Evolutionary conservation across 2,329 filamentous ascomycete species (phyloP), one percentile per base, ranked within the genome.

Genomic region (Hypoxylon sp.): DNA sequence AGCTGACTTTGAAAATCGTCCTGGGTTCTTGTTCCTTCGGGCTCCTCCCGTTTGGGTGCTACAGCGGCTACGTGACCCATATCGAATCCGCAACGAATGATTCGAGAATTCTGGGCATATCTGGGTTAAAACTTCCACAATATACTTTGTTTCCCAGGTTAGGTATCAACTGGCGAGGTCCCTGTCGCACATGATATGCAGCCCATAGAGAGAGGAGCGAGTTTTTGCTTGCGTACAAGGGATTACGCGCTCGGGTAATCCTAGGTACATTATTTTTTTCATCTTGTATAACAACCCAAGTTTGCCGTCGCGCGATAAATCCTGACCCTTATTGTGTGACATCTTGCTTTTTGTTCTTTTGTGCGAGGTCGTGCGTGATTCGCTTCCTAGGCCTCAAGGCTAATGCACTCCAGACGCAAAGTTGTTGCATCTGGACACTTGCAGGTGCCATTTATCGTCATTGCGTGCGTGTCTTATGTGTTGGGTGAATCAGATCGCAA

Each of bases 351-450:
- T 50, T 60, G 32, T 53, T 54, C 25, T 63, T 45, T 63, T 23
- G 47, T 57, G 32, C 46, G 30, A 56, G 43, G 39, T 52, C 32
- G 37, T 43, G 39, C 47, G 39, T 61, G 61, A 65, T 67, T 67
- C 61, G 58, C 55, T 59, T 61, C 54, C 45, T 61, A 54, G 29
- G 46, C 43, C 25, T 61, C 43, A 29, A 43, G 43, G 45, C 67
- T 65, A 70, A 70, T 70, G 65, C 67, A 67, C 67, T 67, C 64
- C 61, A 69, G 61, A 63, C 50, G 55, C 61, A 65, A 63, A 64
- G 48, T 60, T 57, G 57, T 67, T 60, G 53, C 61, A 67, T 63
- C 58, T 70, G 52, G 61, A 34, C 60, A 67, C 56, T 61, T 58
- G 56, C 57, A 64, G 52, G 41, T 67, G 39, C 53, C 63, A 57